These are phyloP conservation scores for Trichoderma asperellum DNA, from an alignment of 2,329 filamentous ascomycete species.

Conservation along the genomic window DNA sequence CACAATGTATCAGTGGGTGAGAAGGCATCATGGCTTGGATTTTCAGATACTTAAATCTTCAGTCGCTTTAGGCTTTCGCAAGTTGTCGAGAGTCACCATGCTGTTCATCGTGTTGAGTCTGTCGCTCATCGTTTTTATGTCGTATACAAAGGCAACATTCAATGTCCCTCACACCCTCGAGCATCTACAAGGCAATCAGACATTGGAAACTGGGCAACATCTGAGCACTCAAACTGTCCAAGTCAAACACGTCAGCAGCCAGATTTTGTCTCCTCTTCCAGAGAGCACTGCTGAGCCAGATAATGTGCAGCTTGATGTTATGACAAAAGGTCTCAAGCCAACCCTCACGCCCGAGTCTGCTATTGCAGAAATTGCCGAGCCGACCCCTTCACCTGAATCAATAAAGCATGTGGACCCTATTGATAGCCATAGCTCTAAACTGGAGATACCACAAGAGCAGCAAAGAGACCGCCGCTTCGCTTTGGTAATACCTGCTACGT, in stretches of 20 bases:
- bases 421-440: background rate
- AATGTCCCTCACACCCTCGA: background rate
- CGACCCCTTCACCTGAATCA: background rate
- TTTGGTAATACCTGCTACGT: constrained; percentile 35
- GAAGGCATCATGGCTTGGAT: background rate
- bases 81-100: background rate
- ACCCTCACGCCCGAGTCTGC: background rate
- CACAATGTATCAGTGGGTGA: background rate
- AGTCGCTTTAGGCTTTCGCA: background rate
- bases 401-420: background rate
- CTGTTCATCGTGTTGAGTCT: background rate
- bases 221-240: background rate
- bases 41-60: background rate
- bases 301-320: background rate
- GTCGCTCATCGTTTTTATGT: background rate
- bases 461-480: constrained; percentile 31
- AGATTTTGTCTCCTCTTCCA: background rate
- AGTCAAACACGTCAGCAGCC: background rate
- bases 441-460: background rate
- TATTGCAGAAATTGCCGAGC: background rate
- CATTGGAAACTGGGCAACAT: background rate
- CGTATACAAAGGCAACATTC: background rate
- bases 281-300: background rate
- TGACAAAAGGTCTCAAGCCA: background rate
- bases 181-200: background rate